Evolutionary conservation across 257 asterid species (phyloP).

Genomic region (Plantago elongata): DNA sequence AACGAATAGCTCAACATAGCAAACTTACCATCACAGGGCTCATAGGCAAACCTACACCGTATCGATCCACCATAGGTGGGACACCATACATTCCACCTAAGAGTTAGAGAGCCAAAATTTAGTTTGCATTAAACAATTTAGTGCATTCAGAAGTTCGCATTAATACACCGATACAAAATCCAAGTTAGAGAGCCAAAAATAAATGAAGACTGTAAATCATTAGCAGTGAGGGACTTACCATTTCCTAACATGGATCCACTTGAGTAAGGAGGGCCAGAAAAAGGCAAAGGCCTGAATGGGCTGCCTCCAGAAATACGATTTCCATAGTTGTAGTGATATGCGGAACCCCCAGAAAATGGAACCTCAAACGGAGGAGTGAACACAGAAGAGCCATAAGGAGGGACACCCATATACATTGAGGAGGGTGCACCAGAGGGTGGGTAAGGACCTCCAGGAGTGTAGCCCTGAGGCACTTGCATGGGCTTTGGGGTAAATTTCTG

Average conservation of each 20-base stretch:
- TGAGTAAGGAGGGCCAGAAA: slow-evolving; percentile 69
- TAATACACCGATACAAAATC: neutral
- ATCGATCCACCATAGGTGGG: slow-evolving; percentile 74
- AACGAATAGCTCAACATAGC: neutral
- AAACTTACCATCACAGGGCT: slow-evolving; percentile 60
- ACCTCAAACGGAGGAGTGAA: slow-evolving; percentile 76
- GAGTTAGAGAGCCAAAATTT: slow-evolving; percentile 2
- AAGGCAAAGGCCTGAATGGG: slow-evolving; percentile 67
- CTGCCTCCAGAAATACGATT: slow-evolving; percentile 73
- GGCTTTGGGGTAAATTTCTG: slow-evolving; percentile 70
- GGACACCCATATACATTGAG: slow-evolving; percentile 71
- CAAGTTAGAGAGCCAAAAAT: neutral
- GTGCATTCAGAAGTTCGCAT: neutral
- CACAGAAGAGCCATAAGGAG: slow-evolving; percentile 74
- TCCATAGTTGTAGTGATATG: slow-evolving; percentile 75
- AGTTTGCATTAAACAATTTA: neutral
- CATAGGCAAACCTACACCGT: slow-evolving; percentile 62
- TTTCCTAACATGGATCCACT: slow-evolving; percentile 66
- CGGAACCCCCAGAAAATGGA: slow-evolving; percentile 78
- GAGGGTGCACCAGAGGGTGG: slow-evolving; percentile 69
- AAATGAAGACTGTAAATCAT: no score
- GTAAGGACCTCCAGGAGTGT: slow-evolving; percentile 57
- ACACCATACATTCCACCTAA: slow-evolving; percentile 78
- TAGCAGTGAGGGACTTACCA: slow-evolving; percentile 32
- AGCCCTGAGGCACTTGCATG: slow-evolving; percentile 60